These are phyloP conservation scores for Bacterosira constricta DNA, from an alignment of 108 stramenopile genomes.

Conservation along the genomic window DNA sequence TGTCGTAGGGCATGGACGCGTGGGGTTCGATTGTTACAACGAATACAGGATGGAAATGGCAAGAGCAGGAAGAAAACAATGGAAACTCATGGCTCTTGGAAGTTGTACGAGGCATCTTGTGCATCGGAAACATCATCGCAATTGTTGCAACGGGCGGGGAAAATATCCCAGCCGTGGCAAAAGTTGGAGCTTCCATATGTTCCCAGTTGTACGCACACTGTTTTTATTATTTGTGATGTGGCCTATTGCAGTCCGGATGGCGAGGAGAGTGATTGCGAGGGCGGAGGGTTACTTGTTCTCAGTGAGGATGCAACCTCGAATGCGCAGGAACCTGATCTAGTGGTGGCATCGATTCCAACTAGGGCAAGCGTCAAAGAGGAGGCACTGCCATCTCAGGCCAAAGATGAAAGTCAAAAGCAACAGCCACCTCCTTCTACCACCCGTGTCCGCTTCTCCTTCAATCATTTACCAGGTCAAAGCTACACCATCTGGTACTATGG, in stretches of 20 bases:
- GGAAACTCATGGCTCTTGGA: slow-evolving; percentile 18
- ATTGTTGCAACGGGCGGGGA: not conserved
- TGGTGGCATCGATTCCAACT: slow-evolving; percentile 17
- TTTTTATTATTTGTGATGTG: slow-evolving; percentile 39
- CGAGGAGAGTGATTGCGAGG: not conserved
- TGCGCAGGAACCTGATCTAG: slow-evolving; percentile 4
- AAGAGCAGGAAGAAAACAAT: not conserved
- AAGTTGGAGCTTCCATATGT: slow-evolving; percentile 27
- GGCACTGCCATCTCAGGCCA: not conserved
- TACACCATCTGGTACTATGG: slow-evolving; percentile 44
- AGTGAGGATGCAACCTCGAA: slow-evolving; percentile 22
- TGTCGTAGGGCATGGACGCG: slow-evolving; percentile 21
- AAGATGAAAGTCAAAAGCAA: too few species aligned
- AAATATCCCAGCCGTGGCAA: slow-evolving; percentile 37
- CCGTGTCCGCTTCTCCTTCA: slow-evolving; percentile 25
- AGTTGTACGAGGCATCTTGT: not conserved
- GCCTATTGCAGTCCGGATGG: slow-evolving; percentile 2
- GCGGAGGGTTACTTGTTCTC: slow-evolving; percentile 41
- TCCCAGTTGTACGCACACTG: slow-evolving; percentile 43
- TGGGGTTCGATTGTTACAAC: slow-evolving; percentile 38
- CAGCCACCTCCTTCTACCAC: not conserved
- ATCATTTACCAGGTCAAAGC: slow-evolving; percentile 26
- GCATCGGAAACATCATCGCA: not conserved
- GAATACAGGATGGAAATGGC: slow-evolving; percentile 5
- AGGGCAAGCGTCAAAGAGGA: too few species aligned